These are phyloP conservation scores for Aureobasidium sp. DNA, from an alignment of 2,329 filamentous ascomycete genomes.

Conservation along the genomic window DNA sequence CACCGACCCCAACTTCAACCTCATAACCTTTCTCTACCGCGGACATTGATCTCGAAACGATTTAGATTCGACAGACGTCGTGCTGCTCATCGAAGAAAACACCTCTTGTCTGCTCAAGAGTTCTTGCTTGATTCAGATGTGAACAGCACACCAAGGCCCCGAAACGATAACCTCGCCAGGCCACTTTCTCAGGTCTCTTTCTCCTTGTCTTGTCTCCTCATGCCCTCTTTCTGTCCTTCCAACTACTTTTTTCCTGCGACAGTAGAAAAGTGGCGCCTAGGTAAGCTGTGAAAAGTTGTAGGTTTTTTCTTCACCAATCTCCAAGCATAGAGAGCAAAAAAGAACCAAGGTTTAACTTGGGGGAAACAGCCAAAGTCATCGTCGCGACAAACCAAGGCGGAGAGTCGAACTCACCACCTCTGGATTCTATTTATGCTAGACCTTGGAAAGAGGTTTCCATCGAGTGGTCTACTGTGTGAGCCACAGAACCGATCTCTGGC, in stretches of 20 bases:
- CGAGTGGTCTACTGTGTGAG: neutral
- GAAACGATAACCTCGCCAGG: neutral
- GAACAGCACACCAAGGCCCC: neutral
- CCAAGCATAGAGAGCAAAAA: neutral
- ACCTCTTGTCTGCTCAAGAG: neutral
- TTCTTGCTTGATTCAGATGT: neutral
- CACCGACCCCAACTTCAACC: neutral
- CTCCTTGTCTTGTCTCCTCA: neutral
- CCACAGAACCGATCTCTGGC: neutral
- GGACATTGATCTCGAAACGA: neutral
- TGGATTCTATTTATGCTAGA: neutral
- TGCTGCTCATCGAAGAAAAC: neutral
- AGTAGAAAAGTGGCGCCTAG: neutral
- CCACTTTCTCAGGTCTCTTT: neutral
- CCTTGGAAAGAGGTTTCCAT: neutral
- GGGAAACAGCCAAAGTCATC: neutral
- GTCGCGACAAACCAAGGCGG: neutral
- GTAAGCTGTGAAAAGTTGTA: neutral
- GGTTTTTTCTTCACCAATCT: neutral
- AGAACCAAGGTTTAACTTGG: neutral
- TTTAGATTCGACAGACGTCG: neutral
- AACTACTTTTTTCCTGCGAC: no score
- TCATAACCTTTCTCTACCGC: neutral
- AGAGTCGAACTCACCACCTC: neutral
- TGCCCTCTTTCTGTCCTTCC: no score